Evolutionary conservation across 2,329 filamentous ascomycete species (phyloP), one percentile per base, ranked within the genome.

Genomic region (Fusarium abutilonis): DNA sequence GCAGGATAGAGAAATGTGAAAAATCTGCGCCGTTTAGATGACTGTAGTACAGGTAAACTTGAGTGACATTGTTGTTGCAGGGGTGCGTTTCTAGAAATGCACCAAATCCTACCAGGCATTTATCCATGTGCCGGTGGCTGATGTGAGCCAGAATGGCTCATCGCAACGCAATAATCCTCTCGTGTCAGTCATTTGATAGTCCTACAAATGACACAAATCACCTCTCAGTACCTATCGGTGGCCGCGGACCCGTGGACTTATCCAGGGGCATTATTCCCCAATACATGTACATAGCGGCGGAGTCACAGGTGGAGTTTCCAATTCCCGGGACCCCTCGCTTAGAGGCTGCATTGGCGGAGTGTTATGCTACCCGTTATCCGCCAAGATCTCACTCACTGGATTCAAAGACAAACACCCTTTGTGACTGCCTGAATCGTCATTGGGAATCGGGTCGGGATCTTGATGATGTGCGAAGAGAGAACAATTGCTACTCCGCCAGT

Each of bases 371-470:
- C 63, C 63, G 63, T 54, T 66, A 66, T 64, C 63, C 63, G 63
- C 63, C 40, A 51, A 56, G 34, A 14, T 26, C 23, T 26, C 23
- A 26, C 23, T 26, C 23, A 34, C 44, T 52, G 44, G 56, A 28
- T 9, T 38, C 36, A 56, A 56, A 14, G 31, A 31, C n/a, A 15
- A 39, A 36, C 39, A 35, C 55, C 55, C 48, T 34, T 43, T 52
- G 28, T 35, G 32, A 28, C 15, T 52, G 44, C 43, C 38, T 21
- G 47, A 41, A 31, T 38, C 34, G 36, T 54, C 52, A 46, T 47
- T 36, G 14, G n/a, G 28, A 57, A 42, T 63, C 65, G 63, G 57
- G 52, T 58, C 67, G 67, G 67, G 50, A 29, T 70, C 9, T 60
- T 67, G 43, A 19, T 56, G 67, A 36, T 48, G 39, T 62, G 67